Percentiles rank a stretch among this genome's conserved stretches.
Evolutionary conservation across 495 filamentous ascomycete species (phyloP).

Genomic region (Thozetella sp.): DNA sequence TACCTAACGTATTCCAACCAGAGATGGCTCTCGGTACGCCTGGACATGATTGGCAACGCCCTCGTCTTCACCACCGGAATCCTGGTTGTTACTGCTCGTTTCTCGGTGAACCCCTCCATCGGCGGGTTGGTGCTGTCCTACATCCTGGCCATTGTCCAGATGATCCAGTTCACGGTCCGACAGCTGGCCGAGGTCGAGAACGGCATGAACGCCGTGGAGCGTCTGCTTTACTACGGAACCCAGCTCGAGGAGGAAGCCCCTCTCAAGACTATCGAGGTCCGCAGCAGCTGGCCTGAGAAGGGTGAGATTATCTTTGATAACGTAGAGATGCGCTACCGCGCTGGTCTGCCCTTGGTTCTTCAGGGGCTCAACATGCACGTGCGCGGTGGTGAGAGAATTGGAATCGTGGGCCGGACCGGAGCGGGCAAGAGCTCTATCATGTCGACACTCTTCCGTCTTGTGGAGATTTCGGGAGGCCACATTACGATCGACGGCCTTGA

Average conservation of each 20-base stretch:
- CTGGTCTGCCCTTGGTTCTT: constrained; percentile 80
- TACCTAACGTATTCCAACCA: constrained; percentile 94
- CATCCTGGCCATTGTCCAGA: constrained; percentile 91
- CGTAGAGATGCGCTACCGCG: constrained; percentile 90
- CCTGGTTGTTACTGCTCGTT: constrained; percentile 91
- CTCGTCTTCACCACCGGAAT: constrained; percentile 88
- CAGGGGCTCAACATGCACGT: constrained; percentile 78
- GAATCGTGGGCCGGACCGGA: constrained; percentile 91
- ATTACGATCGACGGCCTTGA: constrained; percentile 92
- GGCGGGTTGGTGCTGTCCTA: constrained; percentile 88
- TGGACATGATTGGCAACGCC: constrained; percentile 80
- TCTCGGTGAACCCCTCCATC: constrained; percentile 81
- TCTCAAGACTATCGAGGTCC: constrained; percentile 68
- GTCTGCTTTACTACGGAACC: constrained; percentile 89
- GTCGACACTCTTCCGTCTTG: constrained; percentile 87
- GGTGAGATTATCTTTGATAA: constrained; percentile 85
- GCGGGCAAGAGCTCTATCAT: constrained; percentile 96
- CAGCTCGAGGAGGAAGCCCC: constrained; percentile 87
- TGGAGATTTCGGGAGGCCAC: constrained; percentile 79
- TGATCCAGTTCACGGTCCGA: constrained; percentile 93
- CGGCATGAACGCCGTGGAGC: constrained; percentile 95
- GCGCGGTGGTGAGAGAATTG: constrained; percentile 83
- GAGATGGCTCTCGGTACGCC: constrained; percentile 82
- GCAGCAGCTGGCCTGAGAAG: constrained; percentile 75
- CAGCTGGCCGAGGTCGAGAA: constrained; percentile 97